Evolutionary conservation across 371 early-diverging fungal species (phyloP), one percentile per base, ranked within the genome.

Genomic region (Smittium culicis): DNA sequence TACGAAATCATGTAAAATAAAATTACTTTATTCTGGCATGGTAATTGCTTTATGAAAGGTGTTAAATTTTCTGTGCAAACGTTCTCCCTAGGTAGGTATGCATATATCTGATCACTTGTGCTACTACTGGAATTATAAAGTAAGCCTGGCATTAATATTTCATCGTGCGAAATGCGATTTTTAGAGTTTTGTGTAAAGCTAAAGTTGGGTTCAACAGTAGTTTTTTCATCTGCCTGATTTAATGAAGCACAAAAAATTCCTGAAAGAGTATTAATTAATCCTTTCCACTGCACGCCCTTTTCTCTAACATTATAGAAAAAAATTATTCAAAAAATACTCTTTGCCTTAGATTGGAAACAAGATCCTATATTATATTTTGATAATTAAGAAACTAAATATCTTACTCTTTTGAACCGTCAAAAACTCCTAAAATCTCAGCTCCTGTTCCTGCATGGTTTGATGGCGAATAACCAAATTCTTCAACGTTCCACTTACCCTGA

Each of bases 11-110:
- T n/a, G n/a, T n/a, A n/a, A n/a, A n/a, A n/a, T n/a, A n/a, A 29
- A 59, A 59, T 59, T 29, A 14, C 62, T 45, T 89, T 89, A 27
- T 88, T 74, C 77, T 90, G 88, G 72, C 98, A 98, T 0, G 98
- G 98, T 54, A 98, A 76, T 61, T 93, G 78, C 72, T 96, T 96
- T 68, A 89, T 81, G 92, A 93, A 96, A 11, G 97, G 96, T 1
- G 96, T 96, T 73, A 98, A 77, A 74, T 98, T 98, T 72, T 96
- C 98, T 1, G 97, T 98, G 72, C 98, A 98, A 0, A 93, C 90
- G 69, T 85, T 88, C 72, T 98, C 98, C 69, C 89, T 88, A 0
- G 95, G 88, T 31, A 97, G 79, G 3, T 83, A 77, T 0, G 88
- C 91, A 68, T 89, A 92, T 14, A 92, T 82, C 54, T 91, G 69